Evolutionary conservation across 441 rosid genomes (phyloP), one percentile per base, ranked within the genome.

Genomic region (Omphalea diandra): DNA sequence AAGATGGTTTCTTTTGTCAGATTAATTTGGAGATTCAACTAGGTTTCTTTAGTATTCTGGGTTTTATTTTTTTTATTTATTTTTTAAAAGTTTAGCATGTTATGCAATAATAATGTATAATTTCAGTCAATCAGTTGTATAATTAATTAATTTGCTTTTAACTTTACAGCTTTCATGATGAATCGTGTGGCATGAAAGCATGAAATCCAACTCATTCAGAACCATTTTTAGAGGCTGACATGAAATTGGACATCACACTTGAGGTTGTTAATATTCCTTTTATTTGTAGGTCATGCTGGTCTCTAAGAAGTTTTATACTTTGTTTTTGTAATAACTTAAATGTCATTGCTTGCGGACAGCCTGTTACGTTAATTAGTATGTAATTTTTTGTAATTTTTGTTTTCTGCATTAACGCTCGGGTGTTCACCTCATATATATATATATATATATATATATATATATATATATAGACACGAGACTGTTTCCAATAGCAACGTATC

Each of bases 101-200:
- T n/a, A n/a, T n/a, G 27, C n/a, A 32, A 14, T 24, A 43, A 5
- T 58, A 38, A 5, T 47, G 56, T 26, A 60, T 41, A 46, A 24
- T 69, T 41, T 24, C 12, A n/a, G 59, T 31, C 61, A 62, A 43
- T 54, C 59, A 63, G 76, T 69, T n/a, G n/a, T n/a, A n/a, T n/a
- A n/a, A n/a, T n/a, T n/a, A n/a, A n/a, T 40, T 22, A 15, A 29
- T 43, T 29, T 40, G 14, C 36, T 66, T 67, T 71, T 10, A 33
- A 63, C 18, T 41, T 73, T 38, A 74, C 88, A 93, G 97, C 91
- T 20, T 73, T 71, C 59, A 85, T 93, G 97, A 73, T 62, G 74
- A 90, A 88, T 79, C 85, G 74, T 43, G 87, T 93, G 83, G 84
- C 85, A 7, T 93, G n/a, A n/a, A n/a, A n/a, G n/a, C n/a, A n/a